phyloP scores from a whole-genome alignment of 1,284 basidiomycete genomes.

The Ustilago tritici region DNA sequence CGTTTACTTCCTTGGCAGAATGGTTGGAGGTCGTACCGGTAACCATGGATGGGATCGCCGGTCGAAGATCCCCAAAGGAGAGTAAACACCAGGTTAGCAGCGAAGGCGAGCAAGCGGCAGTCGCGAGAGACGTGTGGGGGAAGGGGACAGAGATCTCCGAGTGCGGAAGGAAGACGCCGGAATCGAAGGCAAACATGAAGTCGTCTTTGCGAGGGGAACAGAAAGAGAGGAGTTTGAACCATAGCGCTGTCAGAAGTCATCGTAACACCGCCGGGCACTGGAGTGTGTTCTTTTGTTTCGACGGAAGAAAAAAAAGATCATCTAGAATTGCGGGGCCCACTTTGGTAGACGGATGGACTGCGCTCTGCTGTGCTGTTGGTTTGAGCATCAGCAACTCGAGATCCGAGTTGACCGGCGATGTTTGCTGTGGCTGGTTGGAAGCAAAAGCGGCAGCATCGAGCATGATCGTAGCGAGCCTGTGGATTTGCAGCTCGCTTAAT shows the following conservation, averaged over 20 bases:
- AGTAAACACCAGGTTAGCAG: no score
- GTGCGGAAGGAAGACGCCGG: conserved; percentile 5
- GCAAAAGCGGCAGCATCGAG: neutral
- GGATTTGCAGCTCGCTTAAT: conserved; percentile 17
- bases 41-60: neutral
- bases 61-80: neutral
- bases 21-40: conserved; percentile 1
- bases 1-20: neutral
- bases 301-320: neutral
- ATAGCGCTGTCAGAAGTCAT: neutral
- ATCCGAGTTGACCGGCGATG: neutral
- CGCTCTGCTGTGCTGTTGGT: neutral
- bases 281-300: conserved; percentile 4
- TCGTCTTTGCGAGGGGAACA: neutral
- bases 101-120: neutral
- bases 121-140: neutral
- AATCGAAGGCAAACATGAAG: neutral
- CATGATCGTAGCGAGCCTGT: conserved; percentile 5
- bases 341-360: neutral
- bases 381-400: neutral
- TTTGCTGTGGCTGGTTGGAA: neutral
- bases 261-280: neutral
- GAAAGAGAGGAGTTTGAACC: conserved; percentile 1
- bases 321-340: conserved; percentile 1
- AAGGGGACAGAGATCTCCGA: neutral